Evolutionary conservation across 495 filamentous ascomycete species (phyloP), one percentile per base, ranked within the genome.

Genomic region (Aspergillus olivimuriae): DNA sequence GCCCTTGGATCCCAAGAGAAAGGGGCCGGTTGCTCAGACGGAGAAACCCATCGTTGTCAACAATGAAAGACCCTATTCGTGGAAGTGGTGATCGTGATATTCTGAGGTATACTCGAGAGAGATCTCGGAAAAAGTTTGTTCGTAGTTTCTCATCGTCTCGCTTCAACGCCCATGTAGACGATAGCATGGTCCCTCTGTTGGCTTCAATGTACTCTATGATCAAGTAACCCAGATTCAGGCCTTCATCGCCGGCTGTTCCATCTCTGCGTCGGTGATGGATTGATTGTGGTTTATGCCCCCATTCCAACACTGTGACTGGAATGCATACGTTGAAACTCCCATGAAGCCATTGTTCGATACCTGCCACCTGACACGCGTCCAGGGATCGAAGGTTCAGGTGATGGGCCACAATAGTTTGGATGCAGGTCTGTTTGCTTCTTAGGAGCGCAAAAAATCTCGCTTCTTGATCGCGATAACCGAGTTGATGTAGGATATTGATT

Each of bases 31-130:
- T 69, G 7, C 23, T 50, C 33, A 72, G 45, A 0, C 35, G 40
- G 1, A 66, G 17, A 12, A 41, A 46, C 12, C 63, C 58, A 22
- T 54, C 41, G 10, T 55, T 33, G 33, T 57, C 34, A 6, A 69
- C 44, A 2, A 28, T 50, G 34, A 69, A 68, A 6, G 68, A 60
- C 3, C 63, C 66, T 24, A 70, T 72, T 6, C 49, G 50, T 1
- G 60, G 52, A 30, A 59, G 49, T 10, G 57, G 57, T 0, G 59
- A 38, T 9, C 57, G 58, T 3, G 51, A 52, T 0, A 67, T 37
- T 2, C 56, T 52, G 14, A 66, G 31, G 14, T 68, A 47, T 4
- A 62, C 48, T 10, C 51, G 44, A n/a, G 60, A 55, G 2, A 72
- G 28, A 14, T 52, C 52, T n/a, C 28, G 52, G 24, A 65, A 68